Evolutionary conservation across 106 monocot genomes (phyloP).

Genomic region (Apostasia ramifera): DNA sequence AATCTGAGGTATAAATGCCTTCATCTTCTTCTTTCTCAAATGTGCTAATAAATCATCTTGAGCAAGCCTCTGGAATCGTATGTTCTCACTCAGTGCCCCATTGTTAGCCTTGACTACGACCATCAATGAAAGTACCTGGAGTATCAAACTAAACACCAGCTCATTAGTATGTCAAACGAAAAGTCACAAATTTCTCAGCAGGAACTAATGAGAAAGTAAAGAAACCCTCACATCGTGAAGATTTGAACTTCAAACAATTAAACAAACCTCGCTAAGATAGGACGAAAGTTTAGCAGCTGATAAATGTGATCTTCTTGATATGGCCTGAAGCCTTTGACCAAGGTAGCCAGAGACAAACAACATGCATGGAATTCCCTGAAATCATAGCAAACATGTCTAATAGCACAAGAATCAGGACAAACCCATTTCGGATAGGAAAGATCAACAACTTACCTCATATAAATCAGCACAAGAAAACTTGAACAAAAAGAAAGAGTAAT

Average conservation of each 20-base stretch:
- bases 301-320: constrained; percentile 52
- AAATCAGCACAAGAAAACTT: too few relatives aligned
- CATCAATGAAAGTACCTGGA: constrained; percentile 75
- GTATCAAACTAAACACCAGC: constrained; percentile 10
- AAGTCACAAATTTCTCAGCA: constrained; percentile 3
- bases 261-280: constrained; percentile 67
- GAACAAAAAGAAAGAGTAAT: too few relatives aligned
- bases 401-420: neutral
- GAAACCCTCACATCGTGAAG: neutral
- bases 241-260: neutral
- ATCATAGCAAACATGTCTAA: constrained; percentile 5
- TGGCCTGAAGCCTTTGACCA: constrained; percentile 45
- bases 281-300: constrained; percentile 58
- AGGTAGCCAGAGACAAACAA: constrained; percentile 44
- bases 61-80: constrained; percentile 50
- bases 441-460: neutral
- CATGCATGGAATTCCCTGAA: constrained; percentile 55
- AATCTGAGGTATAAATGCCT: constrained; percentile 69
- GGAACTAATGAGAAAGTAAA: neutral
- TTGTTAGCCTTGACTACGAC: constrained; percentile 71
- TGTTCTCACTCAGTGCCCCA: constrained; percentile 56
- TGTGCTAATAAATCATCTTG: constrained; percentile 30
- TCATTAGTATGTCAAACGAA: constrained; percentile 9
- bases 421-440: neutral
- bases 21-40: constrained; percentile 70